Conservation (phyloP, 345 rosid genomes). For the Gossypium stocksii region DNA sequence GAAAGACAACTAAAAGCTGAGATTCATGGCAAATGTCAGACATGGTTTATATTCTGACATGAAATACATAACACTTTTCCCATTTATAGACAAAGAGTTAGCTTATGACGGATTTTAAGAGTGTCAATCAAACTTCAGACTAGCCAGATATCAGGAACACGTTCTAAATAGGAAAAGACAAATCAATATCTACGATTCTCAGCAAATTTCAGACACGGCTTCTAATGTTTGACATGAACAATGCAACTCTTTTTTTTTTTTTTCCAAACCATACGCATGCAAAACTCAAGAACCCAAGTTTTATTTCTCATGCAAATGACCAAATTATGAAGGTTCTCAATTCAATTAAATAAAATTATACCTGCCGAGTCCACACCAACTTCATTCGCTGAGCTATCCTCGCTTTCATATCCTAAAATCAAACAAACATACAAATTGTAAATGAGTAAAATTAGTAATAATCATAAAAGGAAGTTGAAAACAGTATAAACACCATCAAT, state of each 20-base stretch:
- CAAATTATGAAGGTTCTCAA: neutral
- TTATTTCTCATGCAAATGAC: neutral
- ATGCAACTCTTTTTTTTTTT: neutral
- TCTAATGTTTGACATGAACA: neutral
- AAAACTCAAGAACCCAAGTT: neutral
- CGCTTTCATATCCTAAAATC: constrained; percentile 50
- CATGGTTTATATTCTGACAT: neutral
- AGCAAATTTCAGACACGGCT: neutral
- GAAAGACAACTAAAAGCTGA: neutral
- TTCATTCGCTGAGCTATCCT: constrained; percentile 54
- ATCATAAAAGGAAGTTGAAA: neutral
- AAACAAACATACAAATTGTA: neutral
- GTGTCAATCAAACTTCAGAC: neutral
- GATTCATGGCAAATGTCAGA: neutral
- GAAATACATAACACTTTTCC: neutral
- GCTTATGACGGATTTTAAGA: neutral
- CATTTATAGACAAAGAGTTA: neutral
- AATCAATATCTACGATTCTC: neutral
- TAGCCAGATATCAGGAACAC: neutral
- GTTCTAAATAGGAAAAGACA: neutral
- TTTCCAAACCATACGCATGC: neutral
- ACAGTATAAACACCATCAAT: neutral
- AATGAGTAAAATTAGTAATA: neutral
- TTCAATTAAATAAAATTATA: constrained; percentile 10
- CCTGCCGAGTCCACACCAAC: constrained; percentile 39